Conservation (phyloP, 2,329 filamentous ascomycete genomes). For the Trichoderma pleuroti region DNA sequence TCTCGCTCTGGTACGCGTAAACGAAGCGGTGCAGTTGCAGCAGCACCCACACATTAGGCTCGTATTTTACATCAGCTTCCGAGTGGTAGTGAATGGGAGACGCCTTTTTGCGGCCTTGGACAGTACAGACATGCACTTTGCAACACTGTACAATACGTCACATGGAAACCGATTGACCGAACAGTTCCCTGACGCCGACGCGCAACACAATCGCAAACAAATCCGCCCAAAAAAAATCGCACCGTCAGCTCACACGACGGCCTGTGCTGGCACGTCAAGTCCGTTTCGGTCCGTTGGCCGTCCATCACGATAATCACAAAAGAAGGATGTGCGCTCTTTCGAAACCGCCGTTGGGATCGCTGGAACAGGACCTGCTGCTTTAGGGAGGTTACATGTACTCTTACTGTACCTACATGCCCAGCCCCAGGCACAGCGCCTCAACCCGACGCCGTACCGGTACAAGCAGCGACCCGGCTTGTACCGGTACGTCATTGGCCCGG, state of each 20-base stretch:
- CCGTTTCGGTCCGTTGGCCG: constrained; percentile 13
- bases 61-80: constrained; percentile 1
- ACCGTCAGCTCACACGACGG: not conserved
- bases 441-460: not conserved
- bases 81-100: not conserved
- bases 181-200: not conserved
- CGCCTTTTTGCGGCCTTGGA: not conserved
- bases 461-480: not conserved
- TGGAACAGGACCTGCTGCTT: constrained; percentile 8
- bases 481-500: constrained; percentile 15
- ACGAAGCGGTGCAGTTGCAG: not conserved
- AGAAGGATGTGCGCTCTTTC: not conserved
- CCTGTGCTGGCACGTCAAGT: no score
- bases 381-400: constrained; percentile 17
- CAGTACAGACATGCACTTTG: not conserved
- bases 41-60: constrained; percentile 1
- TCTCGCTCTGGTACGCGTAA: not conserved
- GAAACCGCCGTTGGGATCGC: constrained; percentile 12
- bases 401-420: not conserved
- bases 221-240: not conserved
- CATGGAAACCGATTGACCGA: not conserved
- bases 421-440: not conserved
- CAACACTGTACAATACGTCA: not conserved
- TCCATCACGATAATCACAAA: not conserved
- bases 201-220: not conserved